A percentile compares a stretch with the other conserved stretches of the same genome.
These are phyloP conservation scores for Beverwykella pulmonaria DNA, from an alignment of 495 filamentous ascomycete genomes.

Conservation along the genomic window DNA sequence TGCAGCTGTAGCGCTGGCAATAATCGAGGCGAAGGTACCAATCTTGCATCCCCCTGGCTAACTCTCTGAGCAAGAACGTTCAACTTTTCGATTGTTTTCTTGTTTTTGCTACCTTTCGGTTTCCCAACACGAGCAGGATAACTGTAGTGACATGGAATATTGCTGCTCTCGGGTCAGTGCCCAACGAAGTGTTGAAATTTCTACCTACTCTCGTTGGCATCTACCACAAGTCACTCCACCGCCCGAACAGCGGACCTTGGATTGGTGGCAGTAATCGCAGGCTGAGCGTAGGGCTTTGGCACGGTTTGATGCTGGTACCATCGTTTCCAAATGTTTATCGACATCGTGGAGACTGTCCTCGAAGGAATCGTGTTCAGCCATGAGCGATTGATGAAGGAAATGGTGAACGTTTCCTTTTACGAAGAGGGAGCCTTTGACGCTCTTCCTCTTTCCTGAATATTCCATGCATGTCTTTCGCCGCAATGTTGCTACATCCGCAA, in stretches of 20 bases:
- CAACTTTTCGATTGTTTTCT: slow-evolving; percentile 11
- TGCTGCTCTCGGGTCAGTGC: too few species aligned
- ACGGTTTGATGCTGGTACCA: background rate
- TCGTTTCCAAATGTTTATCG: background rate
- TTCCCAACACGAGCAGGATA: slow-evolving; percentile 4
- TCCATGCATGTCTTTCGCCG: too few species aligned
- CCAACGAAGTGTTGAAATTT: too few species aligned
- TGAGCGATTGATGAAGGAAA: too few species aligned
- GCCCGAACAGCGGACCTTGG: slow-evolving; percentile 6
- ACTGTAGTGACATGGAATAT: slow-evolving; percentile 7
- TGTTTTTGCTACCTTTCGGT: slow-evolving; percentile 13
- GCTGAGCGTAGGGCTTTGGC: background rate
- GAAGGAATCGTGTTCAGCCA: too few species aligned
- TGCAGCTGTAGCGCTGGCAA: too few species aligned
- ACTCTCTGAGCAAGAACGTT: background rate
- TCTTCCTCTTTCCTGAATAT: too few species aligned
- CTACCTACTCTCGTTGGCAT: background rate
- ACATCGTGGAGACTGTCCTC: too few species aligned
- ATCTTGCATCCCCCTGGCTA: background rate
- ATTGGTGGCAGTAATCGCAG: slow-evolving; percentile 5
- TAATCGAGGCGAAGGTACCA: too few species aligned
- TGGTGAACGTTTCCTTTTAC: too few species aligned
- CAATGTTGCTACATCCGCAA: too few species aligned
- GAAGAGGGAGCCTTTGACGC: too few species aligned
- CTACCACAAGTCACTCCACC: background rate